Base-by-base conservation (phyloP, 352 stramenopile species). In the Phytopythium chamaehyphon region DNA sequence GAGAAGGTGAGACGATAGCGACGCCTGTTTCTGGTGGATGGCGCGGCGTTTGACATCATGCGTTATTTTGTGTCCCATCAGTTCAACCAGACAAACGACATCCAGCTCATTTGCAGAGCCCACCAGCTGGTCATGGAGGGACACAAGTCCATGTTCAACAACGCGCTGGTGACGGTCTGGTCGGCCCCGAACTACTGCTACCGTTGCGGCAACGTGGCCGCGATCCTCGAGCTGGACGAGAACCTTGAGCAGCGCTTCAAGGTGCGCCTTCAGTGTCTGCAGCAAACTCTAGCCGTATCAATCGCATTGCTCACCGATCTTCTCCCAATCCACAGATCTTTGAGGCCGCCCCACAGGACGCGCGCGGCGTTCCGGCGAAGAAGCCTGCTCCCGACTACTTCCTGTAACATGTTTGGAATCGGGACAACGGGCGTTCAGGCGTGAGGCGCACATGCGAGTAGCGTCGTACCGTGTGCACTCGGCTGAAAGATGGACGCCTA, bases 101-200 rank as follows among this genome's bases (percentile, higher is more conserved):
- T 99, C 47, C 80, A 96, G 71, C 77, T 99, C 22, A 99, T 99
- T 61, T 98, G 96, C 49, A 81, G 97, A 59, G 97, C 97, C 21
- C 97, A 99, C 90, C 97, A 99, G 76, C 75, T 99, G 15, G 95
- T 97, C 44, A 92, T 92, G 84, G 84, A 95, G 51, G 84, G 84
- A 9, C 78, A 93, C 69, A 93, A 95, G 60, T 93, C 80, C 49
- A 99, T 99, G 94, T 99, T 99, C 71, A 95, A 98, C 77, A 95
- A 94, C 51, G 82, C 82, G n/a, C 79, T 99, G 45, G 96, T 99
- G 24, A 99, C 97, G 14, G 95, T 99, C 28, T 99, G 95, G 95
- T 98, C 88, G 46, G 96, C 96, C n/a, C 96, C 96, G 19, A 99
- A 99, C 71, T 99, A 99, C 71, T 99, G 97, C 64, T 99, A 99